phyloP scores from a whole-genome alignment of 768 basidiomycete genomes.

The Boletus tomentosulus region DNA sequence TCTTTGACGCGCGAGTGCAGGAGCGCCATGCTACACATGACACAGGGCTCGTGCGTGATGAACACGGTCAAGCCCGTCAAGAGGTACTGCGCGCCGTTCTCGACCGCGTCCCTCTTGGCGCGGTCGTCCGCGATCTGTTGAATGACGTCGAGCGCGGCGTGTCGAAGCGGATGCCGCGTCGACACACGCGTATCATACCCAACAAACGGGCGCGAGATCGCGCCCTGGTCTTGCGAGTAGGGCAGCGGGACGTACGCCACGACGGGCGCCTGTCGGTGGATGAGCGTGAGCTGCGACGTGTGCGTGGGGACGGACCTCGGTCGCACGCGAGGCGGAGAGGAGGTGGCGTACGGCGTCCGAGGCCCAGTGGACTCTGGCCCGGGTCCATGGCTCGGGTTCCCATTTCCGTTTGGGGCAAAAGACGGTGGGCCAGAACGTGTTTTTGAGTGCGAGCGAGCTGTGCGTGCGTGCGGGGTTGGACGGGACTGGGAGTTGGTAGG shows the following conservation, averaged over 20 bases:
- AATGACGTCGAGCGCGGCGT: constrained; percentile 77
- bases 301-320: constrained; percentile 47
- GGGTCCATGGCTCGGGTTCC: constrained; percentile 64
- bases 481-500: constrained; percentile 63
- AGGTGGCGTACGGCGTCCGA: constrained; percentile 57
- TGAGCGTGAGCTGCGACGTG: neutral
- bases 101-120: constrained; percentile 27
- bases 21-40: constrained; percentile 97
- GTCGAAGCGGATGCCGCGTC: constrained; percentile 73
- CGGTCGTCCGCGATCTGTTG: constrained; percentile 60
- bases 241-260: constrained; percentile 66
- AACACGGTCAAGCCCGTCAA: constrained; percentile 83
- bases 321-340: constrained; percentile 41
- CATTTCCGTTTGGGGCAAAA: constrained; percentile 67
- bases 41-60: constrained; percentile 92
- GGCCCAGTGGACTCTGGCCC: constrained; percentile 70
- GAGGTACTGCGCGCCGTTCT: constrained; percentile 80
- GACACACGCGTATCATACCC: constrained; percentile 71
- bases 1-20: constrained; percentile 92
- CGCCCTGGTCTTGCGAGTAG: constrained; percentile 31
- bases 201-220: constrained; percentile 37
- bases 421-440: constrained; percentile 80
- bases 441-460: constrained; percentile 62
- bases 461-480: constrained; percentile 61
- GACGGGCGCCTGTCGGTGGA: constrained; percentile 57